Evolutionary conservation across 306 rosid species (phyloP), one percentile per base, ranked within the genome.

Genomic region (Medicago arabica): DNA sequence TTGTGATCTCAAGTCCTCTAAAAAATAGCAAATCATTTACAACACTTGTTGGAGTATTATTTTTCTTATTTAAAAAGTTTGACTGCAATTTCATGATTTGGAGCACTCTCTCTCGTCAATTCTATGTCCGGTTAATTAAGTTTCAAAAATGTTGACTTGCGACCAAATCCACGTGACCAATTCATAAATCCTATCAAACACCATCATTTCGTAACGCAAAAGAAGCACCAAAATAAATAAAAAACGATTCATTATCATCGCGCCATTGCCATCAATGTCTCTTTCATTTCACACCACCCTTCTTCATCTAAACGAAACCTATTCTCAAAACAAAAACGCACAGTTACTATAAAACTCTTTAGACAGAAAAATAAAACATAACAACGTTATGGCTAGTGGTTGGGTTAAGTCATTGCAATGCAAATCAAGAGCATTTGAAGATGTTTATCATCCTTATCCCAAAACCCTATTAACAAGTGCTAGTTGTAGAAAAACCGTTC

Each of bases 381-480:
- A 3, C 16, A 46, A 9, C 41, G 13, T 64, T 65, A 93, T 94
- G 98, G 96, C 97, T 81, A 85, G 88, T 74, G 84, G 83, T 12
- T 94, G 98, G 98, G 86, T 91, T 17, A 94, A 91, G 74, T 89
- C 97, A 41, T 51, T 89, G 80, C 96, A 90, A 4, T 92, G 97
- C 87, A 94, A 92, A 78, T 91, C 98, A 7, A 90, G 85, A 86
- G 96, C 97, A 2, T 88, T 90, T 59, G 96, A 90, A 38, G 98
- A 94, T 74, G 97, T 94, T 17, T 86, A 88, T 75, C 87, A 85
- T 7, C 93, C 90, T 0, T 87, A 34, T 51, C 84, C 91, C 1
- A 90, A 80, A 67, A 63, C 36, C 66, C 82, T 85, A 0, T 67
- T 89, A 49, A 85, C 82, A 51, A 83, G 76, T 23, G 74, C 88